phyloP scores from a whole-genome alignment of 2,329 filamentous ascomycete species.

The Aspergillus persii region DNA sequence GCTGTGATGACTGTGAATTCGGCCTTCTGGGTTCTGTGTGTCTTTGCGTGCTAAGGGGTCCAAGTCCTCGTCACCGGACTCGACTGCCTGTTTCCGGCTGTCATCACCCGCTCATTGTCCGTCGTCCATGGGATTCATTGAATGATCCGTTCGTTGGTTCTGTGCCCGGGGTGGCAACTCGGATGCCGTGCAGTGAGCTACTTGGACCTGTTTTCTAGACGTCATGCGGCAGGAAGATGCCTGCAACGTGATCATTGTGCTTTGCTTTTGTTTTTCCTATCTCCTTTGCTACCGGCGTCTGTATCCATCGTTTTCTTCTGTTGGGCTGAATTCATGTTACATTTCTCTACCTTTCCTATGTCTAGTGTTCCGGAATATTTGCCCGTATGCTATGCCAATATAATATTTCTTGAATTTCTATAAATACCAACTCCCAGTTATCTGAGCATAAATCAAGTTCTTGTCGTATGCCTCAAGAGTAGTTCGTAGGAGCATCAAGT shows the following conservation, averaged over 20 bases:
- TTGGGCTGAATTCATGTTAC: conserved; percentile 29
- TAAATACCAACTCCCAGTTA: no score
- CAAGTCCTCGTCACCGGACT: neutral
- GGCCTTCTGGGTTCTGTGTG: neutral
- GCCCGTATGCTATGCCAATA: conserved; percentile 36
- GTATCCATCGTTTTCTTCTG: conserved; percentile 25
- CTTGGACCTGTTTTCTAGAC: conserved; percentile 32
- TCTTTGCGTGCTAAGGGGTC: neutral
- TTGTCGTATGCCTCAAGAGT: no score
- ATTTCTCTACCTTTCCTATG: conserved; percentile 13
- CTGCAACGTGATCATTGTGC: conserved; percentile 26
- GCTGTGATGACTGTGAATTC: conserved; percentile 9
- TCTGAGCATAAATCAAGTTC: neutral
- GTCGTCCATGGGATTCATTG: neutral
- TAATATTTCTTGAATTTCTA: conserved; percentile 27
- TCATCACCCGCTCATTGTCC: neutral
- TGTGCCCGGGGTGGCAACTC: conserved; percentile 12
- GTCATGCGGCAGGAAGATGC: conserved; percentile 25
- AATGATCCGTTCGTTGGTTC: conserved; percentile 4
- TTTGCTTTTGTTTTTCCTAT: conserved; percentile 27
- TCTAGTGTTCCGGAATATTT: conserved; percentile 4
- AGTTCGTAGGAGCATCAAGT: no score
- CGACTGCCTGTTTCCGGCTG: neutral
- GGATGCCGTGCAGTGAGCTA: conserved; percentile 19
- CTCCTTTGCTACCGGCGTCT: conserved; percentile 33